Evolutionary conservation across 129 eudicot species (phyloP).

Genomic region (Centella asiatica): DNA sequence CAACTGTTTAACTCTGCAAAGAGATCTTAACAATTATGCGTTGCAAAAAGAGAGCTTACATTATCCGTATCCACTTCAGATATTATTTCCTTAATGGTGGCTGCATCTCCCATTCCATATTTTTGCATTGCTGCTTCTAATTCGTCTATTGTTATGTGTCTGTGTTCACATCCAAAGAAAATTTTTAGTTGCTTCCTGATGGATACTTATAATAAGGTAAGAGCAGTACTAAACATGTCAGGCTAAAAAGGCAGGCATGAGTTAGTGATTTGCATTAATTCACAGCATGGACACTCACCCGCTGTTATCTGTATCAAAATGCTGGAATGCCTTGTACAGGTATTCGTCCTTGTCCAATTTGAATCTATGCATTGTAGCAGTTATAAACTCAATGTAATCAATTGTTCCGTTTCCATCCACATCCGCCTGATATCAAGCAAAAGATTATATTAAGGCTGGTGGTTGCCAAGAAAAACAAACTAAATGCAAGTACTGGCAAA

Average conservation of each 20-base stretch:
- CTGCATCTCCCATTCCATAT: conserved; percentile 78
- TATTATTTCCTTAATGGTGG: conserved; percentile 72
- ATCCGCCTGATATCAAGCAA: conserved; percentile 50
- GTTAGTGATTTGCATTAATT: background rate
- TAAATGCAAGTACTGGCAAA: background rate
- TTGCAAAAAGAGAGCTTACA: conserved; percentile 27
- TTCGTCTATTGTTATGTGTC: conserved; percentile 87
- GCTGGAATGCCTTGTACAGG: conserved; percentile 76
- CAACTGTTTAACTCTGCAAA: background rate
- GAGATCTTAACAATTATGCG: background rate
- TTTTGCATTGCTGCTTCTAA: conserved; percentile 77
- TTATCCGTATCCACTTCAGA: conserved; percentile 87
- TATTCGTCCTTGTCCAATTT: conserved; percentile 78
- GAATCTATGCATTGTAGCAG: conserved; percentile 96
- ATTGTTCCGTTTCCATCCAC: conserved; percentile 92
- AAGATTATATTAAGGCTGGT: background rate
- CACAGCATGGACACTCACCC: conserved; percentile 69
- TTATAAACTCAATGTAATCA: conserved; percentile 85
- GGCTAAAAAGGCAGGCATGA: too few species aligned
- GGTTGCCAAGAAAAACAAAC: background rate
- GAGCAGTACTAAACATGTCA: background rate
- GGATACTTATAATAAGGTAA: background rate
- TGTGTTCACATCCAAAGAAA: conserved; percentile 8
- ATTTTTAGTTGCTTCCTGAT: background rate
- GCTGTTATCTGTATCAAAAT: conserved; percentile 73